A percentile compares a stretch with the other conserved stretches of the same genome.
These are phyloP conservation scores for Termitomyces sp. DNA, from an alignment of 768 basidiomycete species.

Conservation along the genomic window DNA sequence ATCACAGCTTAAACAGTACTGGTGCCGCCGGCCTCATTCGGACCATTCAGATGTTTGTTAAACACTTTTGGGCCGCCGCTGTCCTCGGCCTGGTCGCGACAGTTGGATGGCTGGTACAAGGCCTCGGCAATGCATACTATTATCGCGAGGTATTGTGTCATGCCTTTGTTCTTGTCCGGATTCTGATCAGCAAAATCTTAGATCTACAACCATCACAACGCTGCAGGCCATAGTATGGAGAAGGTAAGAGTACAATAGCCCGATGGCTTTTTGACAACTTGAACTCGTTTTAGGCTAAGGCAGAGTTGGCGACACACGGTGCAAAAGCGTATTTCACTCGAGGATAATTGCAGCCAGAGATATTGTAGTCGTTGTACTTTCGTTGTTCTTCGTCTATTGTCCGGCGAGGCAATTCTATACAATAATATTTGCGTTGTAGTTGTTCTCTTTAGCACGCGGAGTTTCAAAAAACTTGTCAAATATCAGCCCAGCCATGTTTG, in stretches of 20 bases:
- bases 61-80: slow-evolving; percentile 73
- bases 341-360: slow-evolving; percentile 46
- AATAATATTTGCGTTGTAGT: slow-evolving; percentile 7
- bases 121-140: slow-evolving; percentile 75
- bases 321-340: slow-evolving; percentile 88
- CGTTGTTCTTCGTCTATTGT: slow-evolving; percentile 7
- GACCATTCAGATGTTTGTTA: slow-evolving; percentile 78
- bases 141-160: slow-evolving; percentile 64
- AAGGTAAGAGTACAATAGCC: slow-evolving; percentile 50
- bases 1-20: slow-evolving; percentile 49
- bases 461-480: slow-evolving; percentile 41
- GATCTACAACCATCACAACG: slow-evolving; percentile 78
- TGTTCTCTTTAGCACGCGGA: slow-evolving; percentile 25
- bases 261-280: background rate
- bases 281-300: slow-evolving; percentile 60
- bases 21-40: slow-evolving; percentile 96
- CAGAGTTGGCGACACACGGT: slow-evolving; percentile 80
- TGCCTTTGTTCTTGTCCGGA: slow-evolving; percentile 12
- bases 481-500: slow-evolving; percentile 24
- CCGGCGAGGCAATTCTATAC: slow-evolving; percentile 3
- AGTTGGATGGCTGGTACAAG: slow-evolving; percentile 86
- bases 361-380: background rate
- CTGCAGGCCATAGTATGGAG: slow-evolving; percentile 85
- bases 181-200: slow-evolving; percentile 26
- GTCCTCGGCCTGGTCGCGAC: slow-evolving; percentile 80